Percentiles rank a stretch among this genome's conserved stretches.
Evolutionary conservation across 1,284 basidiomycete species (phyloP).

Genomic region (Leccinum fallax): DNA sequence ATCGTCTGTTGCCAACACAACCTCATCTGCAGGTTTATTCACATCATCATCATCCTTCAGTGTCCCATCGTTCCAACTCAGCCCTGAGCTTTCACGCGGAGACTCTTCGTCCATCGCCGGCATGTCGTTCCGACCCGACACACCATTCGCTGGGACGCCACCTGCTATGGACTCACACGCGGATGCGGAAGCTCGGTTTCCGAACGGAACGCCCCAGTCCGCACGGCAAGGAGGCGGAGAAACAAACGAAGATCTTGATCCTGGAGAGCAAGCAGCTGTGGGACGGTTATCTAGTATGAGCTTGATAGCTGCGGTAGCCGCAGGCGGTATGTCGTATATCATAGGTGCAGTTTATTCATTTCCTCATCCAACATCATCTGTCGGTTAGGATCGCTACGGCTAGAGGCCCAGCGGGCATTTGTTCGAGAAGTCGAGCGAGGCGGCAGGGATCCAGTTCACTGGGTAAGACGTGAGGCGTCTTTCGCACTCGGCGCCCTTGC

Average conservation of each 20-base stretch:
- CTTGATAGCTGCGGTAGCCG: constrained; percentile 84
- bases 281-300: constrained; percentile 93
- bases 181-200: constrained; percentile 8
- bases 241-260: constrained; percentile 38
- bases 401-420: constrained; percentile 68
- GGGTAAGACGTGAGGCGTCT: constrained; percentile 89
- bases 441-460: constrained; percentile 76
- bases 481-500: constrained; percentile 88
- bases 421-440: constrained; percentile 83
- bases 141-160: constrained; percentile 14
- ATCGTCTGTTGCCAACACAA: constrained; percentile 8
- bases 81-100: constrained; percentile 15
- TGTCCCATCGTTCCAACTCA: constrained; percentile 25
- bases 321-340: constrained; percentile 55
- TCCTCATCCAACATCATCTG: constrained; percentile 12
- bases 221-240: constrained; percentile 21
- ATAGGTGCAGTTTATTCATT: background rate
- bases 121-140: constrained; percentile 21
- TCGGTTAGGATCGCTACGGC: constrained; percentile 56
- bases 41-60: constrained; percentile 16
- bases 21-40: constrained; percentile 17
- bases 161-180: constrained; percentile 12
- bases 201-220: constrained; percentile 19
- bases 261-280: constrained; percentile 73
- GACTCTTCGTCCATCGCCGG: constrained; percentile 18